Base-by-base conservation (phyloP, 176 grass and related monocot species). In the Lolium perenne region DNA sequence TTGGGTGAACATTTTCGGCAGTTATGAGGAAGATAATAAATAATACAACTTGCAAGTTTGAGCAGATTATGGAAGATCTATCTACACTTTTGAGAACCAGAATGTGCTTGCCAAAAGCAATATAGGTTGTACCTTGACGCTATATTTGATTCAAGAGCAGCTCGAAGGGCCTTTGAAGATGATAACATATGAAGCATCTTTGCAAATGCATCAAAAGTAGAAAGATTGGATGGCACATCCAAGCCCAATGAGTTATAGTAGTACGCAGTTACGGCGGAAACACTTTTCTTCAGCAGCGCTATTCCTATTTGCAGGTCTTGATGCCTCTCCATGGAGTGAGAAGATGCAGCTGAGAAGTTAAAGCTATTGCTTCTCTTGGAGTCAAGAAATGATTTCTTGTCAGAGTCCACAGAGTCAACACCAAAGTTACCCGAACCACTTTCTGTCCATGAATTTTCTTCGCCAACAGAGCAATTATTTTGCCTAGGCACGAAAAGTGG, bases 201-300 rank as follows among this genome's bases (percentile, higher is more conserved):
- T 26, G 89, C 80, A 90, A 99, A 91, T 55, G 97, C 88, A 51
- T 96, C 97, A 60, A 99, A 99, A 67, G 94, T 99, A 73, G 94
- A 99, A 93, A 91, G 90, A 87, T 93, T 87, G n/a, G 88, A 82
- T 83, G 97, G 92, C 50, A 99, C 90, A 83, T 96, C 89, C 81
- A 99, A 86, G 72, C 90, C 88, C 82, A 99, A 90, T 14, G 90
- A 93, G 81, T 96, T 96, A 82, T 99, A 99, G 74, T 86, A 99
- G 73, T 96, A 96, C 23, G 85, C 73, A 25, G 94, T 99, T 74
- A 96, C 91, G 41, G 88, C 85, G 2, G 92, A 77, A 75, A 99
- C 92, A 84, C 97, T 99, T 80, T 90, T 96, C 77, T 99, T 99
- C 8, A 97, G 75, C 68, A 96, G 77, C 78, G 97, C 91, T 90